Conservation (phyloP, 352 stramenopile species). For the Globisporangium orthogonon region DNA sequence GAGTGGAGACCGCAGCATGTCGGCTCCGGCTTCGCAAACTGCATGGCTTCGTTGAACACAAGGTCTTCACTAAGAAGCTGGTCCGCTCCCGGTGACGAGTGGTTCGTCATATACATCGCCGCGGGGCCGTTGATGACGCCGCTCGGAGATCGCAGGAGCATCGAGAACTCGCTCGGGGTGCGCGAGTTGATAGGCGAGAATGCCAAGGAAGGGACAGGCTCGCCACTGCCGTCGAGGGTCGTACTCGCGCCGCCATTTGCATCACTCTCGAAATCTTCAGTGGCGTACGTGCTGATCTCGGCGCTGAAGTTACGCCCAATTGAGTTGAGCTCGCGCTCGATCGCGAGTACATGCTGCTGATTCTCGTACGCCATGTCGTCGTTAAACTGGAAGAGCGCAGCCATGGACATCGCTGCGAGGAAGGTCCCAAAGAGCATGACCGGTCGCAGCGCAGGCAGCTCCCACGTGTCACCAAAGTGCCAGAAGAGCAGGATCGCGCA, state of each 20-base stretch:
- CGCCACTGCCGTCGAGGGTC: not conserved
- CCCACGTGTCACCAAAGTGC: slow-evolving; percentile 73
- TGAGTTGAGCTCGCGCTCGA: slow-evolving; percentile 56
- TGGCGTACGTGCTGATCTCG: slow-evolving; percentile 36
- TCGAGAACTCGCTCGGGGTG: slow-evolving; percentile 25
- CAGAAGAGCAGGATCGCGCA: slow-evolving; percentile 62
- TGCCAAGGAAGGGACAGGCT: not conserved
- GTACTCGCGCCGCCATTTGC: not conserved
- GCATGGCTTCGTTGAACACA: slow-evolving; percentile 10
- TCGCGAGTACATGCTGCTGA: slow-evolving; percentile 33
- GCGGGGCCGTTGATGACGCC: slow-evolving; percentile 1
- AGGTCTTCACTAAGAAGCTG: slow-evolving; percentile 13
- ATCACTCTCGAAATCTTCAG: slow-evolving; percentile 12
- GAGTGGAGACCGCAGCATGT: slow-evolving; percentile 28
- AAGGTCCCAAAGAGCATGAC: slow-evolving; percentile 66
- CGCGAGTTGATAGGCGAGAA: slow-evolving; percentile 15
- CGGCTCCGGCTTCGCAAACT: slow-evolving; percentile 2
- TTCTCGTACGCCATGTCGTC: slow-evolving; percentile 76
- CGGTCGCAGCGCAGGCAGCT: slow-evolving; percentile 39
- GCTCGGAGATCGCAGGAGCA: slow-evolving; percentile 18
- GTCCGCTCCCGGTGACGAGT: not conserved
- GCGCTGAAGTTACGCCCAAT: slow-evolving; percentile 60
- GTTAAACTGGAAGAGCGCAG: slow-evolving; percentile 71
- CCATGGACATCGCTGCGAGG: slow-evolving; percentile 48
- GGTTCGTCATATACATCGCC: slow-evolving; percentile 15